These are phyloP conservation scores for Trapa incisa DNA, from an alignment of 345 rosid species.

Conservation along the genomic window DNA sequence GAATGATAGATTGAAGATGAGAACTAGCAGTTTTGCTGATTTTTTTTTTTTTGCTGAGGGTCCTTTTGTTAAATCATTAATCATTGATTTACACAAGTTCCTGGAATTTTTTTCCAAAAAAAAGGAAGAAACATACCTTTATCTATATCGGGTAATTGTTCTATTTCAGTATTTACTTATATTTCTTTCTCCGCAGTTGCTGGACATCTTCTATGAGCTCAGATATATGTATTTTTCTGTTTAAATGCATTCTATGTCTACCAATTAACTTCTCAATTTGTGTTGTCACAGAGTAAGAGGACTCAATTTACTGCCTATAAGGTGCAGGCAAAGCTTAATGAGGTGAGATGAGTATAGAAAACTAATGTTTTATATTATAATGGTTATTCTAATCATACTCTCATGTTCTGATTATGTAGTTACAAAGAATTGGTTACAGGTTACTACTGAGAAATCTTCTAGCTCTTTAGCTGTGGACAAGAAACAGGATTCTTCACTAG, in stretches of 20 bases:
- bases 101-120: too few relatives aligned
- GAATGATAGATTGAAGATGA: neutral
- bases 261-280: neutral
- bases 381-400: neutral
- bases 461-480: conserved; percentile 28
- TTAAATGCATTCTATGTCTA: neutral
- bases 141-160: too few relatives aligned
- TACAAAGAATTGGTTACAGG: conserved; percentile 23
- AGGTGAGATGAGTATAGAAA: conserved; percentile 27
- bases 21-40: too few relatives aligned
- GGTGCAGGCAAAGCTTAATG: conserved; percentile 43
- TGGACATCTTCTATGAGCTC: neutral
- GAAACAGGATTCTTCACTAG: conserved; percentile 13
- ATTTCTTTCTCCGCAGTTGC: neutral
- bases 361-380: neutral
- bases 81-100: too few relatives aligned
- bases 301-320: conserved; percentile 27
- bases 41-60: too few relatives aligned
- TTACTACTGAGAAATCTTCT: conserved; percentile 30
- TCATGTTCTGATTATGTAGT: neutral
- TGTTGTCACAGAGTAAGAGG: conserved; percentile 28
- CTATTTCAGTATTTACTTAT: neutral
- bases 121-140: too few relatives aligned
- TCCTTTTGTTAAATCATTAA: too few relatives aligned
- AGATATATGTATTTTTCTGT: neutral